These are phyloP conservation scores for Antarctomyces pellizariae DNA, from an alignment of 495 filamentous ascomycete genomes.

Conservation along the genomic window DNA sequence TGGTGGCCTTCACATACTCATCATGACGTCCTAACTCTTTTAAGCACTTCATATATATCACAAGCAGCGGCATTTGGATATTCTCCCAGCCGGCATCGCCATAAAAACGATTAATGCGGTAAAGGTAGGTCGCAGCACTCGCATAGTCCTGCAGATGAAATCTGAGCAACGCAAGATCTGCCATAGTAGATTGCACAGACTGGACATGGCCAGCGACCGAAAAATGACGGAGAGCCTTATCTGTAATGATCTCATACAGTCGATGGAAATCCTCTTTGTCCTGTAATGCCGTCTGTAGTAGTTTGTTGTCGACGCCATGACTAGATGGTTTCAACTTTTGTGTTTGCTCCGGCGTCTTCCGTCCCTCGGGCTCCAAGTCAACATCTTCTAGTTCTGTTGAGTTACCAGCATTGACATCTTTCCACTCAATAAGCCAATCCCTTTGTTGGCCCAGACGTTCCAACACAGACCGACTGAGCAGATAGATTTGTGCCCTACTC, in stretches of 20 bases:
- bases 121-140: slow-evolving; percentile 57
- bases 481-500: slow-evolving; percentile 51
- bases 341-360: slow-evolving; percentile 5
- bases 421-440: slow-evolving; percentile 64
- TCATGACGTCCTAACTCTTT: slow-evolving; percentile 50
- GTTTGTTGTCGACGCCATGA: slow-evolving; percentile 25
- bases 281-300: slow-evolving; percentile 25
- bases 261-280: slow-evolving; percentile 27
- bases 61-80: slow-evolving; percentile 59
- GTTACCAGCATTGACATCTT: slow-evolving; percentile 20
- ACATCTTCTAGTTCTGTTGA: slow-evolving; percentile 37
- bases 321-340: slow-evolving; percentile 4
- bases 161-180: slow-evolving; percentile 69
- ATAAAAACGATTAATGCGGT: slow-evolving; percentile 62
- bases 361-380: slow-evolving; percentile 18
- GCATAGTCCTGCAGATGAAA: slow-evolving; percentile 50
- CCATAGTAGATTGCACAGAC: slow-evolving; percentile 50
- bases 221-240: slow-evolving; percentile 49
- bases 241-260: slow-evolving; percentile 47
- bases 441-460: slow-evolving; percentile 46
- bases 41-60: slow-evolving; percentile 68
- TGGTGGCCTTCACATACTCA: slow-evolving; percentile 53
- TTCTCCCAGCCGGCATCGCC: slow-evolving; percentile 56
- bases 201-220: slow-evolving; percentile 51
- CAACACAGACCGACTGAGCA: slow-evolving; percentile 57